A percentile compares a stretch with the other conserved stretches of the same genome.
These are phyloP conservation scores for Sarocladium oryzae DNA, from an alignment of 2,329 filamentous ascomycete genomes.

Conservation along the genomic window DNA sequence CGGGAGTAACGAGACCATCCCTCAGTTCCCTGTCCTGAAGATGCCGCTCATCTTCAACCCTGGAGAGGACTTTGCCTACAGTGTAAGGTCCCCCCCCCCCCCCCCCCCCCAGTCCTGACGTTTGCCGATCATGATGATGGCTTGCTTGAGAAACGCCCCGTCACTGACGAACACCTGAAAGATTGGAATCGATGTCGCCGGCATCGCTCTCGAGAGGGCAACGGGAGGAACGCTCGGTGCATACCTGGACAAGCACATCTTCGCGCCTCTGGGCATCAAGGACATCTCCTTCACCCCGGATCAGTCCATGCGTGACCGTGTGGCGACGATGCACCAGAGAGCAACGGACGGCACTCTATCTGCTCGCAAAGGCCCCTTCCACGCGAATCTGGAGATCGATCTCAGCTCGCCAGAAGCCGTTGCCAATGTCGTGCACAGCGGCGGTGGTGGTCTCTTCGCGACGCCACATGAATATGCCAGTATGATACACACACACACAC, in stretches of 20 bases:
- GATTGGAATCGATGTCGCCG: constrained; percentile 45
- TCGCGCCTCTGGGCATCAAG: constrained; percentile 34
- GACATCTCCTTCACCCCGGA: constrained; percentile 48
- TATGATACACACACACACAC: constrained; percentile 19
- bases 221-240: constrained; percentile 32
- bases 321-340: not conserved
- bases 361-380: not conserved
- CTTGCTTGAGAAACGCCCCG: too few species aligned
- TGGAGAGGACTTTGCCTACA: not conserved
- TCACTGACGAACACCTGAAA: constrained; percentile 23
- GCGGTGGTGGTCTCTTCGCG: constrained; percentile 52
- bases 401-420: constrained; percentile 16
- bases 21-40: not conserved
- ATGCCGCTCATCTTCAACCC: not conserved
- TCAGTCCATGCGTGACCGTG: constrained; percentile 35
- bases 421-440: constrained; percentile 40
- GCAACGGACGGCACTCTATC: not conserved
- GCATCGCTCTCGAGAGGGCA: constrained; percentile 33
- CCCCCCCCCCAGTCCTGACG: too few species aligned
- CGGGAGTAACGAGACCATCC: not conserved
- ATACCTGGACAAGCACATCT: constrained; percentile 36
- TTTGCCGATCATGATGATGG: too few species aligned
- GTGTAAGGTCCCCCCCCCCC: not conserved
- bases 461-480: constrained; percentile 49
- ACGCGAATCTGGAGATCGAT: constrained; percentile 41